Conservation (phyloP, 2,329 filamentous ascomycete genomes). For the Verticillium nonalfalfae region DNA sequence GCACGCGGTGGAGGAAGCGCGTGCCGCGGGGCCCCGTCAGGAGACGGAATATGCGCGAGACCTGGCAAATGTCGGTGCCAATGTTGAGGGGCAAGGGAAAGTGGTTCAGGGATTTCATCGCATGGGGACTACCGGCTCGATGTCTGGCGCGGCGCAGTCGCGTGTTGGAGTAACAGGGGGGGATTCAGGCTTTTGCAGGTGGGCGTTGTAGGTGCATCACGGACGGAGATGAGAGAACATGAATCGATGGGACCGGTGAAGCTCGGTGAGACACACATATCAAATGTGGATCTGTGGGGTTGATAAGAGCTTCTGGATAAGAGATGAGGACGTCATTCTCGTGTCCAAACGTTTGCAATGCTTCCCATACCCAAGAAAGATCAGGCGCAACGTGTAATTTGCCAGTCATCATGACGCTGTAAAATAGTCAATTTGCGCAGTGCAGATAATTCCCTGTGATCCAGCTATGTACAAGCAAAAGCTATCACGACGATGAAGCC, state of each 20-base stretch:
- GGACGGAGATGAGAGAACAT: background rate
- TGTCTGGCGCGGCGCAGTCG: background rate
- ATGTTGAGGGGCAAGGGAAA: slow-evolving; percentile 64
- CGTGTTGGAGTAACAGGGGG: background rate
- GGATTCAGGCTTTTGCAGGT: background rate
- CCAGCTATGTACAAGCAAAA: background rate
- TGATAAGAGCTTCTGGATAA: background rate
- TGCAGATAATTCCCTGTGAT: background rate
- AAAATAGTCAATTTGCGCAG: background rate
- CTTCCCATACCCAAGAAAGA: background rate
- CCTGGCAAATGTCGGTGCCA: slow-evolving; percentile 73
- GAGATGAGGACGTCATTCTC: background rate
- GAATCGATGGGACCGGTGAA: background rate
- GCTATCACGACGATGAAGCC: background rate
- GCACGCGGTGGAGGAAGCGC: slow-evolving; percentile 41
- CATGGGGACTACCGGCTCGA: background rate
- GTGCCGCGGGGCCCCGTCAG: slow-evolving; percentile 35
- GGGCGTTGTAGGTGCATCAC: background rate
- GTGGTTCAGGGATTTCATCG: slow-evolving; percentile 10
- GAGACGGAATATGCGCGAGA: slow-evolving; percentile 57
- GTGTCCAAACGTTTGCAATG: background rate
- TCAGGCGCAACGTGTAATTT: too few species aligned
- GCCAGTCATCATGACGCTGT: background rate
- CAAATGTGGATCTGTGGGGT: background rate
- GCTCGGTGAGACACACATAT: background rate